A percentile compares a stretch with the other conserved stretches of the same genome.
These are phyloP conservation scores for Pezicula rhizophila DNA, from an alignment of 2,329 filamentous ascomycete genomes.

Conservation along the genomic window DNA sequence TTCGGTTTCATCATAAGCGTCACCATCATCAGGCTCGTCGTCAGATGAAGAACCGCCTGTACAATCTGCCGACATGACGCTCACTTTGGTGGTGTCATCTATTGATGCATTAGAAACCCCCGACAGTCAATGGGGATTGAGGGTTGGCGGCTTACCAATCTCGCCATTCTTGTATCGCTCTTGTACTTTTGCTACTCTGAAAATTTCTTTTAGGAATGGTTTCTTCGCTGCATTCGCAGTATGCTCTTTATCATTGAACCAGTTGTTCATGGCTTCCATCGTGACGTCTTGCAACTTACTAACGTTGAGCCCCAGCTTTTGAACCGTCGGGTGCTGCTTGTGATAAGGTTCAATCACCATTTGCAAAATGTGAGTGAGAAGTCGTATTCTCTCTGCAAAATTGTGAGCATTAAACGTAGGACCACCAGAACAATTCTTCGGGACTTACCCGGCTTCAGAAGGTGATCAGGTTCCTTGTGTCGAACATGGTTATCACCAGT, in stretches of 20 bases:
- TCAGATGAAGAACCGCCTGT: constrained; percentile 2
- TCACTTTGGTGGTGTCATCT: constrained; percentile 4
- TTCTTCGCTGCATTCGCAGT: constrained; percentile 49
- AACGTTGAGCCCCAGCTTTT: constrained; percentile 41
- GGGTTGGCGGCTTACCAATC: constrained; percentile 40
- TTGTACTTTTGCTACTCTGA: constrained; percentile 52
- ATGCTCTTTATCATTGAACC: constrained; percentile 50
- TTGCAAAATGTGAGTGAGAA: constrained; percentile 54
- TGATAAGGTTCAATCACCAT: constrained; percentile 38
- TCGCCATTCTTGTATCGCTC: constrained; percentile 50
- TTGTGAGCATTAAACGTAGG: neutral
- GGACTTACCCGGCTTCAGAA: constrained; percentile 56
- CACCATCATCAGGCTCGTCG: constrained; percentile 8
- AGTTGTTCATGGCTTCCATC: constrained; percentile 49
- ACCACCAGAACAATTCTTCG: neutral
- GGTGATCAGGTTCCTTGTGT: constrained; percentile 69
- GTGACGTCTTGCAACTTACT: constrained; percentile 53
- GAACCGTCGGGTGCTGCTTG: constrained; percentile 37
- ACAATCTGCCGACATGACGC: neutral
- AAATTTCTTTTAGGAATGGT: constrained; percentile 52
- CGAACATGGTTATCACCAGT: constrained; percentile 51
- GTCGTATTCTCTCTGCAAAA: constrained; percentile 47
- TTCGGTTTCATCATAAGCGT: neutral
- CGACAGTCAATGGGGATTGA: neutral
- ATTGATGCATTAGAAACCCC: neutral